Base-by-base conservation (phyloP, 306 rosid genomes). In the Amphicarpaea edgeworthii region DNA sequence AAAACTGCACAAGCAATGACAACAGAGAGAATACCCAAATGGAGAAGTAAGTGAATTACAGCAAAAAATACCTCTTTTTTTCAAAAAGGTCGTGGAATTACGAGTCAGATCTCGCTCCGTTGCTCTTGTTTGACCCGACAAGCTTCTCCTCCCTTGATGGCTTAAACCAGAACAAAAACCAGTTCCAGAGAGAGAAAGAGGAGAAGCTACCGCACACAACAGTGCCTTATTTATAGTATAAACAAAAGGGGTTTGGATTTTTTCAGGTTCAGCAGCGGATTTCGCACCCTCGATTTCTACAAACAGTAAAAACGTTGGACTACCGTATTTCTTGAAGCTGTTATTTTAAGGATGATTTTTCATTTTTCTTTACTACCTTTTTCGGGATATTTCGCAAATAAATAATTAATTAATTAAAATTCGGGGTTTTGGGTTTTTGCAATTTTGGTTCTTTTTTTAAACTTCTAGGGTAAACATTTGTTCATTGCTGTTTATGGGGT, bases 51-150 rank as follows among this genome's bases (percentile, higher is more conserved):
- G 67, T 26, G 42, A 69, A 68, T 51, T 62, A 69, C 10, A 67
- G 66, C 64, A 78, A 38, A 74, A 82, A 71, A 80, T 78, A 74
- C 79, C 92, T 89, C 68, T 70, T 83, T 72, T 72, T 38, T 47
- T 77, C 42, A 42, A 82, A 84, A 88, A 75, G 88, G 85, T 75
- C 90, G 74, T 83, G 77, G 76, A 83, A 78, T 78, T 73, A 70
- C 24, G 81, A 82, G 75, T 73, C 86, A 80, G 86, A 73, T 86
- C 88, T 86, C 90, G 73, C 67, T 73, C 45, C 58, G 76, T 55
- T 34, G 40, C 9, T 0, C 40, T 34, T 34, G 6, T 34, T 46
- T 19, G 32, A 41, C 69, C 14, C 67, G 21, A 8, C 57, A 34
- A 72, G 80, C 81, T 67, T 59, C 82, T 58, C 84, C 70, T 82